Conservation (phyloP, 305 asterid genomes). For the Solanum chacoense region DNA sequence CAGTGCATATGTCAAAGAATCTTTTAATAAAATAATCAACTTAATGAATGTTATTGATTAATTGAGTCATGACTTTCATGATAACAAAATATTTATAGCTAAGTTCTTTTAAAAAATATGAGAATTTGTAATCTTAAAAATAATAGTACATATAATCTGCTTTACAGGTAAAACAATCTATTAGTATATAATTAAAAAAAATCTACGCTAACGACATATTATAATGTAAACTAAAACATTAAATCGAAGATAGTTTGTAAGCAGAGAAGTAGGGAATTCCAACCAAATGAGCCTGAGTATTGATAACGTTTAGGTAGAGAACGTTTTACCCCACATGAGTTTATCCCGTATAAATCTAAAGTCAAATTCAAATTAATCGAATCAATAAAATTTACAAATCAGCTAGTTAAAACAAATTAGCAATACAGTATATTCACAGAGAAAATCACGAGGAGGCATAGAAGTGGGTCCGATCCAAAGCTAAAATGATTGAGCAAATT, state of each 20-base stretch:
- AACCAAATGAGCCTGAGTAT: neutral
- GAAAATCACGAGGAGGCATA: neutral
- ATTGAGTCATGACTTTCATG: neutral
- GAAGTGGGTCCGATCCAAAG: neutral
- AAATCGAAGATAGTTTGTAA: neutral
- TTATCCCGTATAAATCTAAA: neutral
- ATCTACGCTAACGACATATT: neutral
- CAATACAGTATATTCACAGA: neutral
- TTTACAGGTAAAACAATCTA: neutral
- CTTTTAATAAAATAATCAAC: neutral
- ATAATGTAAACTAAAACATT: neutral
- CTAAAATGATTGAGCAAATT: neutral
- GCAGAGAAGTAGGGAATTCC: neutral
- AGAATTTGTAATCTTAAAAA: neutral
- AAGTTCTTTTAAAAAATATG: neutral
- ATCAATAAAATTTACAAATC: rapidly evolving
- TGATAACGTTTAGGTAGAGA: neutral
- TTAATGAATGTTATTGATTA: neutral
- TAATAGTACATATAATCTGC: neutral
- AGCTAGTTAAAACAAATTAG: neutral
- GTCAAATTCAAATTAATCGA: neutral
- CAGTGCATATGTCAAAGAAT: neutral
- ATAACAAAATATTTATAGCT: neutral
- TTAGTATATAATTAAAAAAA: neutral
- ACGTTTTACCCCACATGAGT: neutral